A percentile compares a stretch with the other conserved stretches of the same genome.
phyloP scores from a whole-genome alignment of 305 asterid genomes.

The Solanum hybrid region DNA sequence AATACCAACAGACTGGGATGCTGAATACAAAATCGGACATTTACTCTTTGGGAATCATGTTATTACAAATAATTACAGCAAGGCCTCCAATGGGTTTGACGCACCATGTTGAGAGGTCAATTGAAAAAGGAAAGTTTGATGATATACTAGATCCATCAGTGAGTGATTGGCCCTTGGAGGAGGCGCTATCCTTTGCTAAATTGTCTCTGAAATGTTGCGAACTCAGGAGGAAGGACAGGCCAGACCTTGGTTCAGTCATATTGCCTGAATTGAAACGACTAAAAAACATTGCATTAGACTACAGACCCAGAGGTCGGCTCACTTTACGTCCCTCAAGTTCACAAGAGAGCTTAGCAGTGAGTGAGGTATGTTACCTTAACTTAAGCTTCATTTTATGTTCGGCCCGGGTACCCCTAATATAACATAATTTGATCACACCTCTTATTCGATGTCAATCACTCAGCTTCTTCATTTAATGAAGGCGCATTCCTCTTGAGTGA shows the following conservation, averaged over 20 bases:
- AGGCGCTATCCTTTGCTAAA: constrained; percentile 48
- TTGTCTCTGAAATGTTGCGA: constrained; percentile 65
- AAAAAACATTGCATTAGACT: constrained; percentile 33
- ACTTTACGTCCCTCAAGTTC: not conserved
- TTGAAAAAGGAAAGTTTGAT: constrained; percentile 41
- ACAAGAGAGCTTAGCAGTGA: not conserved
- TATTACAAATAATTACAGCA: constrained; percentile 63
- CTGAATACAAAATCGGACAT: constrained; percentile 74
- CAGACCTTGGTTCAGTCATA: constrained; percentile 57
- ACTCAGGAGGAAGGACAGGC: constrained; percentile 69
- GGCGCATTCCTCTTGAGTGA: not conserved
- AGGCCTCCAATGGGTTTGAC: constrained; percentile 67
- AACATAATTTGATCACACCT: not conserved
- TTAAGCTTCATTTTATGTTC: not conserved
- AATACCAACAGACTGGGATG: constrained; percentile 81
- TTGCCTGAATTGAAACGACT: constrained; percentile 57
- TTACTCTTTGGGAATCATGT: constrained; percentile 56
- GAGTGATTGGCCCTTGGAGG: constrained; percentile 65
- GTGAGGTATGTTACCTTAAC: not conserved
- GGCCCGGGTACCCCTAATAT: not conserved
- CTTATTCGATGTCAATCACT: not conserved
- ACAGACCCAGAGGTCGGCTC: constrained; percentile 7
- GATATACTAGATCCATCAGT: constrained; percentile 51
- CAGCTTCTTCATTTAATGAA: not conserved
- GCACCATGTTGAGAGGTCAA: constrained; percentile 45